These are phyloP conservation scores for Striga asiatica DNA, from an alignment of 257 asterid species.

Conservation along the genomic window DNA sequence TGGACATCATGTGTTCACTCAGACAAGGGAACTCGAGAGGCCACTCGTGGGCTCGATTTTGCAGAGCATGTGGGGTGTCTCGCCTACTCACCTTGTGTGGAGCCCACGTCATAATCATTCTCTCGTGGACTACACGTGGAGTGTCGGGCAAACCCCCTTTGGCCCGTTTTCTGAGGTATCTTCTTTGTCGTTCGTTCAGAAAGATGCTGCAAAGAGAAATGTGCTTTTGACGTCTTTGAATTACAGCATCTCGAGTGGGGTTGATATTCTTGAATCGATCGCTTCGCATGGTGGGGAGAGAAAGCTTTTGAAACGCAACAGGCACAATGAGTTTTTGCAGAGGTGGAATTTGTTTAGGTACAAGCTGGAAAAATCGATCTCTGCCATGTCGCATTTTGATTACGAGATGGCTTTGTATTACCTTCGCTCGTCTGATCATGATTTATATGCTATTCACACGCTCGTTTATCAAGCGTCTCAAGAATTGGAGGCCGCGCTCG, in stretches of 20 bases:
- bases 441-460: slow-evolving; percentile 65
- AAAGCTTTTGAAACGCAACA: slow-evolving; percentile 48
- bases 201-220: slow-evolving; percentile 92
- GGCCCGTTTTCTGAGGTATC: slow-evolving; percentile 87
- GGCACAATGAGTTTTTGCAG: slow-evolving; percentile 49
- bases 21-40: slow-evolving; percentile 69
- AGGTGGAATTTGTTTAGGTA: slow-evolving; percentile 84
- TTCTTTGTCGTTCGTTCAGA: slow-evolving; percentile 80
- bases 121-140: slow-evolving; percentile 86
- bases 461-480: slow-evolving; percentile 72
- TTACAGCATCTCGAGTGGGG: slow-evolving; percentile 54
- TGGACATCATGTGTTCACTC: slow-evolving; percentile 77
- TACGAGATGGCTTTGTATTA: slow-evolving; percentile 72
- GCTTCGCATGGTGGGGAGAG: slow-evolving; percentile 77
- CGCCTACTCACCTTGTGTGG: slow-evolving; percentile 86
- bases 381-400: slow-evolving; percentile 79
- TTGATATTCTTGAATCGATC: slow-evolving; percentile 67
- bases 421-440: slow-evolving; percentile 75
- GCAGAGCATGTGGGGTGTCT: slow-evolving; percentile 96
- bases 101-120: slow-evolving; percentile 77
- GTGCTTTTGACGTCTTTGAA: slow-evolving; percentile 63
- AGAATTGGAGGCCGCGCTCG: slow-evolving; percentile 73
- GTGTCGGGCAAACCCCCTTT: slow-evolving; percentile 86
- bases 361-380: slow-evolving; percentile 74
- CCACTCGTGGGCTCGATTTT: slow-evolving; percentile 85